Evolutionary conservation across 2,329 filamentous ascomycete genomes (phyloP).

Genomic region (Fusarium sp.): DNA sequence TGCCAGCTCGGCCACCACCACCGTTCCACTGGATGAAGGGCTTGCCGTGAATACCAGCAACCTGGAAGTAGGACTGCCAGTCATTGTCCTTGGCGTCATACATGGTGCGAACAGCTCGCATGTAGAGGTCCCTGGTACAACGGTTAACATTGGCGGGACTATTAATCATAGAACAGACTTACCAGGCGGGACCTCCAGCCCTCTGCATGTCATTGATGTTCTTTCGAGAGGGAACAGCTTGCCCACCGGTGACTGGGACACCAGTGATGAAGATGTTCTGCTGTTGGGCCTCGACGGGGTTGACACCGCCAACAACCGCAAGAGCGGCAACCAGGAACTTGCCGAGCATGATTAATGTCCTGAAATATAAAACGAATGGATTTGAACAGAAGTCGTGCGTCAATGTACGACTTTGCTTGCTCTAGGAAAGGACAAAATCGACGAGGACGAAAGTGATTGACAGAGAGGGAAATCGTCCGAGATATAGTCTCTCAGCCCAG

Average conservation of each 20-base stretch:
- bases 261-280: constrained; percentile 55
- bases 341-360: constrained; percentile 40
- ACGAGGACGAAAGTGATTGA: not conserved
- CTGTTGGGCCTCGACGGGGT: constrained; percentile 45
- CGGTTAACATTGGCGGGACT: constrained; percentile 24
- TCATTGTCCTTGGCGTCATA: constrained; percentile 58
- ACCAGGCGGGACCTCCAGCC: constrained; percentile 61
- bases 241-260: constrained; percentile 55
- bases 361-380: constrained; percentile 37
- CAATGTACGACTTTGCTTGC: constrained; percentile 42
- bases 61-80: constrained; percentile 63
- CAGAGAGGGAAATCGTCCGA: constrained; percentile 33
- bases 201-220: constrained; percentile 63
- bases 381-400: constrained; percentile 36
- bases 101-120: constrained; percentile 61
- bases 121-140: constrained; percentile 62
- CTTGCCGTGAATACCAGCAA: constrained; percentile 62
- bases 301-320: constrained; percentile 44
- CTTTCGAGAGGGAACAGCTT: constrained; percentile 59
- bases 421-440: constrained; percentile 28
- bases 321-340: constrained; percentile 43
- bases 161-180: constrained; percentile 23
- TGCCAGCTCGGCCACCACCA: constrained; percentile 50
- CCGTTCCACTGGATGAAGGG: constrained; percentile 60
- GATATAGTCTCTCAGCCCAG: constrained; percentile 34